These are phyloP conservation scores for Phytophthora constricta DNA, from an alignment of 352 stramenopile species.

Conservation along the genomic window DNA sequence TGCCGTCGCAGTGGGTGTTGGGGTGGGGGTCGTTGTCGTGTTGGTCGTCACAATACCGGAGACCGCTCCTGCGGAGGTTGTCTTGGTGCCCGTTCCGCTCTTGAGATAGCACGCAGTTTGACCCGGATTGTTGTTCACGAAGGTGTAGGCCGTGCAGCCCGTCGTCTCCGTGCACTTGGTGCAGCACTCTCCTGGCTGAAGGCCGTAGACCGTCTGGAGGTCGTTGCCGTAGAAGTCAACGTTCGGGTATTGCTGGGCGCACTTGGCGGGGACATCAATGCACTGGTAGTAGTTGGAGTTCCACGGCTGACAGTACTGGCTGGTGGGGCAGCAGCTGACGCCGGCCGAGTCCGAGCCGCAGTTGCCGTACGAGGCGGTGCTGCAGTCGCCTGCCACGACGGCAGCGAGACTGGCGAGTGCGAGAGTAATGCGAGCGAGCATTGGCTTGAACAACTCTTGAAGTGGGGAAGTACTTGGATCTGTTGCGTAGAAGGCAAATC, in stretches of 20 bases:
- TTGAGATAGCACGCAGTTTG: slow-evolving; percentile 43
- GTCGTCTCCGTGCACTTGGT: slow-evolving; percentile 25
- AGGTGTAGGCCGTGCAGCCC: slow-evolving; percentile 47
- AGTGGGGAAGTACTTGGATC: slow-evolving; percentile 9
- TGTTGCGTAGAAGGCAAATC: slow-evolving; percentile 17
- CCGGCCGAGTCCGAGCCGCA: slow-evolving; percentile 6
- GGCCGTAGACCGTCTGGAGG: slow-evolving; percentile 34
- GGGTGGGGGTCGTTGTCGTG: too few species aligned
- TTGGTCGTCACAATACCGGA: slow-evolving; percentile 35
- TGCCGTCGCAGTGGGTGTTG: too few species aligned
- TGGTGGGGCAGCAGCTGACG: slow-evolving; percentile 25
- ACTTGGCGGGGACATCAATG: slow-evolving; percentile 23
- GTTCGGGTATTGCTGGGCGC: slow-evolving; percentile 37
- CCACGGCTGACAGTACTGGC: slow-evolving; percentile 62
- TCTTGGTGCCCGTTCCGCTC: slow-evolving; percentile 20
- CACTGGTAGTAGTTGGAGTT: slow-evolving; percentile 53
- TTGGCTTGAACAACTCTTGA: slow-evolving; percentile 20
- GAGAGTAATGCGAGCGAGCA: slow-evolving; percentile 29
- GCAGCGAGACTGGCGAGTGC: slow-evolving; percentile 11
- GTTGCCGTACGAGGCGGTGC: not conserved
- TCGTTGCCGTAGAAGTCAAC: slow-evolving; percentile 41
- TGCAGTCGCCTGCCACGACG: not conserved
- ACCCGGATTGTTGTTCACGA: slow-evolving; percentile 45
- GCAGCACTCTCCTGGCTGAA: slow-evolving; percentile 42
- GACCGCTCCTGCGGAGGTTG: slow-evolving; percentile 28